Evolutionary conservation across 352 stramenopile genomes (phyloP), one percentile per base, ranked within the genome.

Genomic region (Pythium periplocum): DNA sequence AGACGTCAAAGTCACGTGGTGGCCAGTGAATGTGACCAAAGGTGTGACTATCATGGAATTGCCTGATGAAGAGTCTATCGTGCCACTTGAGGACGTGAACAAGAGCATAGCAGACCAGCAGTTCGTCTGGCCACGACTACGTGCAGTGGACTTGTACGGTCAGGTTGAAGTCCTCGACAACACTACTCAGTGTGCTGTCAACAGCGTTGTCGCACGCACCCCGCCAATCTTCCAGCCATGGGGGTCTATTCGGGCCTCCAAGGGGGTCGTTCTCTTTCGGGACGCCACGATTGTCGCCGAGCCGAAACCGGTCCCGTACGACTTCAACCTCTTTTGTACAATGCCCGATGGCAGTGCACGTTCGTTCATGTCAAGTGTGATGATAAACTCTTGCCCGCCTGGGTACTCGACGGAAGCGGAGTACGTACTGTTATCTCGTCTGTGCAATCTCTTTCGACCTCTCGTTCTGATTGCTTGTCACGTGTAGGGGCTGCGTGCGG

Each of bases 151-250:
- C 48, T 39, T 86, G 1, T 89, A 89, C 45, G 61, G 62, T 0
- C 78, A 89, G 48, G 62, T 84, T 30, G 75, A 89, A 53, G 72
- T 84, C 2, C 57, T 89, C 9, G 78, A 89, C 39, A 68, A 53
- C 32, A 45, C 64, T 33, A 87, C 78, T 0, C 49, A 71, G 40
- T 89, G 78, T 40, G 37, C 54, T 12, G 59, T 77, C 9, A 51
- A 45, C 4, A 71, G 53, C 46, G 36, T 54, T 31, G 17, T 26
- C 17, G 26, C 58, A 53, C 30, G 45, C 45, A 51, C 54, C 43
- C 7, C 53, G 61, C 6, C 79, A 4, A 26, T 34, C 0, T 86
- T 86, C 46, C 62, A 60, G 36, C 75, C 77, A 9, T 56, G 48
- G 0, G 59, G 62, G 33, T 53, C 51, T 1, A 48, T 68, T n/a